These are phyloP conservation scores for Fusarium nanum DNA, from an alignment of 2,329 filamentous ascomycete genomes.

Conservation along the genomic window DNA sequence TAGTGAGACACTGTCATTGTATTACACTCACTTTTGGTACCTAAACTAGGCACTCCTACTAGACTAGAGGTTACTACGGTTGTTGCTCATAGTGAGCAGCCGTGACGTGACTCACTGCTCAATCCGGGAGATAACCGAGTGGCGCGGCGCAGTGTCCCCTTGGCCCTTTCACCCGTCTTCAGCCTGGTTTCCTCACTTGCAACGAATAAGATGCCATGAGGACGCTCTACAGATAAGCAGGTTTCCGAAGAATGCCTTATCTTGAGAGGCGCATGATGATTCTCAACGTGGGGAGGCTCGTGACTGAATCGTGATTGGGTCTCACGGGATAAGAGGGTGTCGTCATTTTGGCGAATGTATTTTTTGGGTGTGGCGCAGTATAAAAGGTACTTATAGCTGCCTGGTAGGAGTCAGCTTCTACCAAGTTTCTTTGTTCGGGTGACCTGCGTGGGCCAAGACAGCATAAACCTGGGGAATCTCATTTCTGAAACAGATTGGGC, in stretches of 20 bases:
- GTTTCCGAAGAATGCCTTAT: constrained; percentile 30
- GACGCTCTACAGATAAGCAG: constrained; percentile 19
- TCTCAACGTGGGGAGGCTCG: neutral
- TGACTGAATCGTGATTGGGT: neutral
- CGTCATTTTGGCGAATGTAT: constrained; percentile 26
- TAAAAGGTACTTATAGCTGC: constrained; percentile 20
- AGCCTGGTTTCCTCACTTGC: neutral
- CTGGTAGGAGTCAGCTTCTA: constrained; percentile 25
- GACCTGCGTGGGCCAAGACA: constrained; percentile 3
- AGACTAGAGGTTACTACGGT: neutral
- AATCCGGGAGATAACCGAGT: constrained; percentile 34
- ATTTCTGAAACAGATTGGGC: neutral
- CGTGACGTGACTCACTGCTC: constrained; percentile 38
- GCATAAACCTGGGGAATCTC: constrained; percentile 1
- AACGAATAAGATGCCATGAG: constrained; percentile 3
- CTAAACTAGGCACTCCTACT: constrained; percentile 1
- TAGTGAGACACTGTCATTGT: neutral
- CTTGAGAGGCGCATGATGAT: constrained; percentile 37
- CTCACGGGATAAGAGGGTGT: constrained; percentile 33
- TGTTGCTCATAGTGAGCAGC: constrained; percentile 1
- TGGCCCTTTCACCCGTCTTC: neutral
- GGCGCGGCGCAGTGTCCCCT: constrained; percentile 33
- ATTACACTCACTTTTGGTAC: constrained; percentile 19
- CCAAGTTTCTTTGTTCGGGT: constrained; percentile 29
- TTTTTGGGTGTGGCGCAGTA: neutral